Percentiles rank a stretch among this genome's conserved stretches.
phyloP scores from a whole-genome alignment of 1,284 basidiomycete species.

The Apiotrichum mycotoxinovorans region DNA sequence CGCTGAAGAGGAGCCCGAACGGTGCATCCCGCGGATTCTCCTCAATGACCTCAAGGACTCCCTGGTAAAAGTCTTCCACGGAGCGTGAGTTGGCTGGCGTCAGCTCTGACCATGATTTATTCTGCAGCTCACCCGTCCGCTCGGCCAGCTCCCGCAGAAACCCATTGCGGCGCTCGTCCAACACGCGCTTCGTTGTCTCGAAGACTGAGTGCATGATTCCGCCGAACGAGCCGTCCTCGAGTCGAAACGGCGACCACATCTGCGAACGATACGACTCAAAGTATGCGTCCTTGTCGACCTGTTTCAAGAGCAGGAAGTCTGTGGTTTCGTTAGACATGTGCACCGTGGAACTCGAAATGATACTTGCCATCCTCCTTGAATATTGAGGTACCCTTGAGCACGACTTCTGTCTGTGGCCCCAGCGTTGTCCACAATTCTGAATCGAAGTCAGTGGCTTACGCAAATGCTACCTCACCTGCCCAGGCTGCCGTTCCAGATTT shows the following conservation, averaged over 20 bases:
- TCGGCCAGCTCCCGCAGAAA: slow-evolving; percentile 43
- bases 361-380: slow-evolving; percentile 41
- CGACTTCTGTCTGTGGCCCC: slow-evolving; percentile 41
- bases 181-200: slow-evolving; percentile 35
- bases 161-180: slow-evolving; percentile 30
- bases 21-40: slow-evolving; percentile 37
- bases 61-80: slow-evolving; percentile 37
- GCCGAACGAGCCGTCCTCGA: slow-evolving; percentile 35
- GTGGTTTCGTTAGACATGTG: slow-evolving; percentile 12
- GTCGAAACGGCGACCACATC: slow-evolving; percentile 43
- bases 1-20: slow-evolving; percentile 37
- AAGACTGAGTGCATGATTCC: slow-evolving; percentile 45
- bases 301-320: slow-evolving; percentile 28
- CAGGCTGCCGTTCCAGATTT: slow-evolving; percentile 40
- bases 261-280: slow-evolving; percentile 34
- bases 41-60: slow-evolving; percentile 38
- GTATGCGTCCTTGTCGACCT: neutral
- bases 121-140: slow-evolving; percentile 29
- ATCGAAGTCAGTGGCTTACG: neutral
- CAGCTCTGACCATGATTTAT: neutral
- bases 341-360: neutral
- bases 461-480: slow-evolving; percentile 29
- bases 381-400: slow-evolving; percentile 39
- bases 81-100: slow-evolving; percentile 33
- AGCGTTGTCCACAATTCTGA: slow-evolving; percentile 41